Evolutionary conservation across 2,329 filamentous ascomycete genomes (phyloP).

Genomic region (Monilinia polystroma): DNA sequence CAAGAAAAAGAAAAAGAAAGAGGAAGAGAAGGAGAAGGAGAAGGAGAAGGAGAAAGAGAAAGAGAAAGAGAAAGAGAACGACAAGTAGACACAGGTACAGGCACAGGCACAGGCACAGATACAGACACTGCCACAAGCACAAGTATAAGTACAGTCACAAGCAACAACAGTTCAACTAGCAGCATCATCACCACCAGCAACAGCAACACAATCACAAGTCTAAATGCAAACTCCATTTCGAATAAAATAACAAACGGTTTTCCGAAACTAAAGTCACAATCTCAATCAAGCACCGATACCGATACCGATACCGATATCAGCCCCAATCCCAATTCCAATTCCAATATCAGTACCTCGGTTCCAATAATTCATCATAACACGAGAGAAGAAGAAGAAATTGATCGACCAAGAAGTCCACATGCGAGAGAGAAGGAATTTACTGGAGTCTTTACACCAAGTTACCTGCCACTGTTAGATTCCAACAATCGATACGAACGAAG

Average conservation of each 20-base stretch:
- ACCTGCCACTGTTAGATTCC: conserved; percentile 59
- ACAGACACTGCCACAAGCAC: too few species aligned
- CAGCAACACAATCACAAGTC: background rate
- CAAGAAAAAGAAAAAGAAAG: background rate
- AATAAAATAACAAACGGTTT: conserved; percentile 17
- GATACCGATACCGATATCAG: too few species aligned
- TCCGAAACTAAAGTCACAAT: conserved; percentile 13
- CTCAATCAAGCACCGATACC: too few species aligned
- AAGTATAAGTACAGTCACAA: too few species aligned
- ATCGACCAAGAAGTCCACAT: conserved; percentile 47
- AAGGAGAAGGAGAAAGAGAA: background rate
- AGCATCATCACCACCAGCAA: background rate
- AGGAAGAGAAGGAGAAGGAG: background rate
- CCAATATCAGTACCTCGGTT: background rate
- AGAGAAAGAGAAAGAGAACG: background rate
- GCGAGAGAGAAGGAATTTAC: conserved; percentile 59
- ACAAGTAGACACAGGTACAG: background rate
- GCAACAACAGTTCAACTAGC: too few species aligned
- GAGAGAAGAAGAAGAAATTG: conserved; percentile 34
- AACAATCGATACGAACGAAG: conserved; percentile 31
- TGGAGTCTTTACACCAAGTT: conserved; percentile 62
- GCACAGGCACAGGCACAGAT: too few species aligned
- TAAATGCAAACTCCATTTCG: background rate
- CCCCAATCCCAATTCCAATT: background rate
- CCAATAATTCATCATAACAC: background rate